Conservation (phyloP, 2,329 filamentous ascomycete species). For the Bipolaris gigantea region DNA sequence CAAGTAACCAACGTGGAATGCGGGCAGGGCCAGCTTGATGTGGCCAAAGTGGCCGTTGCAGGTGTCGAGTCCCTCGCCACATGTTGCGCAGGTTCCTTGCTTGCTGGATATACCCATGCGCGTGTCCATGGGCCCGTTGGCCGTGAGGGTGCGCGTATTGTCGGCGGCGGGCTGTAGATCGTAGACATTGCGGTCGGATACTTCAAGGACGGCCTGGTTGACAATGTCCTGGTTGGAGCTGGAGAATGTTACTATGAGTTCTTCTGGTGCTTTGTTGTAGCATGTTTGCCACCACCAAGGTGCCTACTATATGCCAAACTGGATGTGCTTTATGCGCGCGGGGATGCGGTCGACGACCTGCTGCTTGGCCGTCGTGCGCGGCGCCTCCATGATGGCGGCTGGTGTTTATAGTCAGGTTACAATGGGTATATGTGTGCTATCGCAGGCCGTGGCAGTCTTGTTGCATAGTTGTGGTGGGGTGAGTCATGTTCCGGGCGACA, state of each 20-base stretch:
- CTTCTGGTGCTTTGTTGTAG: not conserved
- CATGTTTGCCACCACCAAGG: not conserved
- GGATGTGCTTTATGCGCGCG: conserved; percentile 88
- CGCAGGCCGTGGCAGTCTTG: conserved; percentile 9
- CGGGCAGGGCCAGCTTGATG: conserved; percentile 84
- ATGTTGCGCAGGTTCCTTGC: conserved; percentile 76
- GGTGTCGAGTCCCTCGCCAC: conserved; percentile 74
- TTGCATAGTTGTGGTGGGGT: conserved; percentile 27
- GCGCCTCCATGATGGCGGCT: conserved; percentile 25
- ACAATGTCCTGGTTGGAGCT: conserved; percentile 93
- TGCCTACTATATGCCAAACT: conserved; percentile 83
- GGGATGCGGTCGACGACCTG: conserved; percentile 87
- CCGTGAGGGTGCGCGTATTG: conserved; percentile 68
- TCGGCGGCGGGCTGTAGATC: conserved; percentile 69
- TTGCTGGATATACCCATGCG: conserved; percentile 91
- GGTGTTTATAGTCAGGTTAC: not conserved
- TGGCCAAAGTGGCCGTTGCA: conserved; percentile 97
- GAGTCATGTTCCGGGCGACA: conserved; percentile 24
- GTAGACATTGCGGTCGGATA: conserved; percentile 92
- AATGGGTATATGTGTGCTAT: conserved; percentile 17
- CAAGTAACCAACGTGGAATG: conserved; percentile 94
- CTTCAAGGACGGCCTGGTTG: conserved; percentile 90
- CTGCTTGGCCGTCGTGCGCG: conserved; percentile 64
- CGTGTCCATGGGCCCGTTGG: conserved; percentile 83
- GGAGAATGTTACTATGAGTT: conserved; percentile 21